Evolutionary conservation across 495 filamentous ascomycete genomes (phyloP), one percentile per base, ranked within the genome.

Genomic region (Amniculicola lignicola): DNA sequence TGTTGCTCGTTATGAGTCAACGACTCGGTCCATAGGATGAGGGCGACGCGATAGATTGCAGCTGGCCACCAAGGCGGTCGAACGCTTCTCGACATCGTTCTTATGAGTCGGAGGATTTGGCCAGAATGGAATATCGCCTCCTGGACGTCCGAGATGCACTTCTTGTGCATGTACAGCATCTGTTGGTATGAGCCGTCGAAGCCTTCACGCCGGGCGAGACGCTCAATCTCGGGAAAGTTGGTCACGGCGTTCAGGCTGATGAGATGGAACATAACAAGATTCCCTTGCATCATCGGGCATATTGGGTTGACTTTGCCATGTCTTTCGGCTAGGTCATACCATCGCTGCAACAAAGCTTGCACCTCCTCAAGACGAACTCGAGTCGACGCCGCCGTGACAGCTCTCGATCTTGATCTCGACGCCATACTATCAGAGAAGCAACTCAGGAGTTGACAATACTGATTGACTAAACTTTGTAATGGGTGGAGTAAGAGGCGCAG

Each of bases 191-290:
- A 64, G 11, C 72, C 74, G 49, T 77, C 75, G 44, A 75, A 68
- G 31, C 65, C 71, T 35, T 83, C 79, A 23, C 73, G 67, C 16
- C 82, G 73, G 3, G 81, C 80, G 2, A 83, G 61, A 0, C 74
- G 69, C 66, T 86, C 82, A 29, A 84, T 79, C 51, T 79, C 77
- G 5, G 75, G 69, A 58, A 85, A 81, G 65, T 78, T 77, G 23
- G 77, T 77, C 4, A 80, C 70, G 10, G 76, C 74, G 60, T 84
- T 84, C 29, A 86, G 72, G 24, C 72, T 78, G 51, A 85, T 78
- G 24, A 86, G 72, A 56, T 86, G 82, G 66, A 79, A 84, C 57
- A 86, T 75, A 10, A 80, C 75, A n/a, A 85, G 64, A 62, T 79
- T 84, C 46, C 77, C 78, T 44, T 72, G 68, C 70, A 74, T 74